Base-by-base conservation (phyloP, 177 flowering plant species). In the Vitis hybrid region DNA sequence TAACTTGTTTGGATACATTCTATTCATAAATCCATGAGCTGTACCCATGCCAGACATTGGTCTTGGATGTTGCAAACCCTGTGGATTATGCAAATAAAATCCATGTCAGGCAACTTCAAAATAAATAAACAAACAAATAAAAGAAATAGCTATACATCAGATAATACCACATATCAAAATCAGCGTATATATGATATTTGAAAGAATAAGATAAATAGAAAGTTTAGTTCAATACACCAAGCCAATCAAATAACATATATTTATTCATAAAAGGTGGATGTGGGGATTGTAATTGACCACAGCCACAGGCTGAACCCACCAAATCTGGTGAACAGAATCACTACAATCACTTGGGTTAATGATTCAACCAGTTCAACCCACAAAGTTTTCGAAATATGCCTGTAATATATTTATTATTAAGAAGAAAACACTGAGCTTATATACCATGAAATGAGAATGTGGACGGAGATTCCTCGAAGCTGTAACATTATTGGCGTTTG, bases 11-110 rank as follows among this genome's bases (percentile, higher is more conserved):
- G 77, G 80, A 39, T 81, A 77, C 75, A 79, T 49, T 62, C 84
- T 73, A 26, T 79, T 81, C 57, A 77, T 57, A 62, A 10, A 77
- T 9, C 86, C 86, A 52, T 67, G 78, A n/a, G 82, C 67, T 45
- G 78, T 29, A 53, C 76, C 72, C 65, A 80, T 62, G 22, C 81
- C 79, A 60, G 84, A 60, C 69, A 72, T 58, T 1, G 80, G 79
- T 26, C 79, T 72, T 15, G 81, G 68, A 5, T 79, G 84, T 22
- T 75, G 81, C 66, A 79, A 65, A 48, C 81, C 81, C 84, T 81
- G 73, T 22, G 51, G 45, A 57, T 11, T 14, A 33, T 4, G 45
- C 45, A 33, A 33, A 33, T 33, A 33, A 33, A 33, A 33, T 22
- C 26, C 45, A 33, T 33, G 45, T 33, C 45, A 33, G 7, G 45